Evolutionary conservation across 257 asterid genomes (phyloP).

Genomic region (Scutellaria minor): DNA sequence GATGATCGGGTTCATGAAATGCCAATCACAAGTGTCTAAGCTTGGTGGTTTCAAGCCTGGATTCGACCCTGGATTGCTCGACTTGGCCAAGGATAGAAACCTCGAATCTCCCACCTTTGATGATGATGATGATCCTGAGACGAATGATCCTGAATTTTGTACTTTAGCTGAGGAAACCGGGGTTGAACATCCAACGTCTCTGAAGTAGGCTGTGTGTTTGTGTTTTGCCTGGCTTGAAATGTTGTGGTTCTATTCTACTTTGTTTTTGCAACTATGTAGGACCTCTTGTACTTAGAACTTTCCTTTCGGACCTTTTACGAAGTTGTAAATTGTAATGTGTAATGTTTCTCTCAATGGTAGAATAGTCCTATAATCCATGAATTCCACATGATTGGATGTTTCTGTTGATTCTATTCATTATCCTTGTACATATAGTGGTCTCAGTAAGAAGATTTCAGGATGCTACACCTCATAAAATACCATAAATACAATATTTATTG

Average conservation of each 20-base stretch:
- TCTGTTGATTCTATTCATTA: too few species aligned
- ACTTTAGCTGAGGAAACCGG: not conserved
- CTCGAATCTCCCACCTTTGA: not conserved
- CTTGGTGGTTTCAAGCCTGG: conserved; percentile 30
- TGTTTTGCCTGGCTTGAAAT: not conserved
- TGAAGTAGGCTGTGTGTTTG: not conserved
- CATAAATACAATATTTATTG: too few species aligned
- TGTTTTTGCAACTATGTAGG: not conserved
- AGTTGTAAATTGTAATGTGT: not conserved
- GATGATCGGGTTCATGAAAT: conserved; percentile 27
- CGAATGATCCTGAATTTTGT: not conserved
- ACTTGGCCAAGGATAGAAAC: conserved; percentile 5
- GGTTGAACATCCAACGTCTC: not conserved
- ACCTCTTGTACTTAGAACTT: not conserved
- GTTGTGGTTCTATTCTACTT: not conserved
- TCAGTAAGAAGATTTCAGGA: too few species aligned
- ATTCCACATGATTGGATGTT: too few species aligned
- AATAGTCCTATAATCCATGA: too few species aligned
- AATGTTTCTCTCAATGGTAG: not conserved
- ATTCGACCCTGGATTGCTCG: conserved; percentile 19
- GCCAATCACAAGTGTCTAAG: conserved; percentile 19
- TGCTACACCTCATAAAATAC: too few species aligned
- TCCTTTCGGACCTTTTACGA: not conserved
- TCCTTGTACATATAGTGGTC: too few species aligned
- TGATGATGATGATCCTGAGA: not conserved